Evolutionary conservation across 192 early-diverging fungal genomes (phyloP), one percentile per base, ranked within the genome.

Genomic region (Coemansia sp.): DNA sequence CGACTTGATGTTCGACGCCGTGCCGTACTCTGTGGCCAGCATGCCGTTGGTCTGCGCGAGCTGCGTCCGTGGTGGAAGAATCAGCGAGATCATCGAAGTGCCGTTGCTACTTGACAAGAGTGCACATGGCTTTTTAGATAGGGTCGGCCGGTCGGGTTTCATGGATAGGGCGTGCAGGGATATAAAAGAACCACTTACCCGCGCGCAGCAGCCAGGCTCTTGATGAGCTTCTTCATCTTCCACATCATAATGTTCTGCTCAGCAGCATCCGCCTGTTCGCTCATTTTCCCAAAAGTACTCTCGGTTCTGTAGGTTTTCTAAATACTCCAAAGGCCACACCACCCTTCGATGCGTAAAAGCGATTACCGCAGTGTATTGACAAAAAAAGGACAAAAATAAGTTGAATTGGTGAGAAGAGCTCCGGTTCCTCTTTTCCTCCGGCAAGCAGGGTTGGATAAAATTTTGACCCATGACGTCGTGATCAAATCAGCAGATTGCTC

Each of bases 1-100:
- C 47, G 92, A 95, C 78, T 99, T 99, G 81, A 99, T 99, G 86
- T 99, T 99, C 60, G 93, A 95, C 12, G 97, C 97, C 17, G 97
- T 95, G 50, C 97, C 97, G 68, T 96, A 91, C 86, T 99, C 97
- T 69, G 91, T 93, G 26, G 93, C 90, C 79, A 97, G 85, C 97
- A 94, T 96, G 60, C 87, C 88, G 36, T 83, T 83, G 11, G 86
- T 85, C 61, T 82, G 86, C 2, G 94, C 83, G 60, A 99, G 90
- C 68, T 99, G 97, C 81, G 88, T 84, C 70, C 84, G 87, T 50
- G 95, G 93, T 38, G 86, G 95, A 53, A 99, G 83, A 67, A 99
- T 86, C 46, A 99, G 86, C 36, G 93, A 95, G 79, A 99, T 97
- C 97, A 99, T 98, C 65, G 93, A 95, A 12, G 97, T 99, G 59